Evolutionary conservation across 768 basidiomycete genomes (phyloP), one percentile per base, ranked within the genome.

Genomic region (Kwoniella bestiolae): DNA sequence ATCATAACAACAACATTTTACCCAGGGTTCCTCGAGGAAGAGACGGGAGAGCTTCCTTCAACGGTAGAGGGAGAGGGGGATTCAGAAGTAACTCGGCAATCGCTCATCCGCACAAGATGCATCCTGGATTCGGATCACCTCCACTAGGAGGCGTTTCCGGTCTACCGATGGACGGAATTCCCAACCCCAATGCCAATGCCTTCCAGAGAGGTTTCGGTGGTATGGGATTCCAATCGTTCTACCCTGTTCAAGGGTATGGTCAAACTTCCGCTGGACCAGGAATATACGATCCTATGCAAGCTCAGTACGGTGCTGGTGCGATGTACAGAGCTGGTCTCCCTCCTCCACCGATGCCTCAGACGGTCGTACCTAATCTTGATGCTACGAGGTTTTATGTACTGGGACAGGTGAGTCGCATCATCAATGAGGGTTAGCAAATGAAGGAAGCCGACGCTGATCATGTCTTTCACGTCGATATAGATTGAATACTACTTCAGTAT

Each of bases 401-500:
- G 47, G 89, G 87, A 1, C 82, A 81, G 68, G 78, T 79, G 45
- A 70, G 69, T 68, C 9, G 16, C 18, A 26, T 28, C n/a, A 16
- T 28, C 26, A 11, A 7, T 26, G n/a, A n/a, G 31, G 18, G 28
- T 47, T 12, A 34, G 21, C 23, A 26, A 26, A 44, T 1, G 12
- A 47, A 12, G 23, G 51, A 31, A 49, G 62, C 69, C 71, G 64
- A 69, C 16, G 8, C 5, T 5, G 4, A 7, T n/a, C n/a, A n/a
- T n/a, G n/a, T n/a, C n/a, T n/a, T n/a, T n/a, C n/a, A n/a, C n/a
- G n/a, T n/a, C n/a, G 21, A 16, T 26, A 0, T 90, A 95, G 80
- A 82, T 95, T 56, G 94, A 95, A 81, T 96, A 92, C 80, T 97
- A 95, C 82, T 84, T 97, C 71, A 91, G 92, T 71, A 84, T 89